Conservation (phyloP, 495 filamentous ascomycete species). For the Aspergillus taichungensis region DNA sequence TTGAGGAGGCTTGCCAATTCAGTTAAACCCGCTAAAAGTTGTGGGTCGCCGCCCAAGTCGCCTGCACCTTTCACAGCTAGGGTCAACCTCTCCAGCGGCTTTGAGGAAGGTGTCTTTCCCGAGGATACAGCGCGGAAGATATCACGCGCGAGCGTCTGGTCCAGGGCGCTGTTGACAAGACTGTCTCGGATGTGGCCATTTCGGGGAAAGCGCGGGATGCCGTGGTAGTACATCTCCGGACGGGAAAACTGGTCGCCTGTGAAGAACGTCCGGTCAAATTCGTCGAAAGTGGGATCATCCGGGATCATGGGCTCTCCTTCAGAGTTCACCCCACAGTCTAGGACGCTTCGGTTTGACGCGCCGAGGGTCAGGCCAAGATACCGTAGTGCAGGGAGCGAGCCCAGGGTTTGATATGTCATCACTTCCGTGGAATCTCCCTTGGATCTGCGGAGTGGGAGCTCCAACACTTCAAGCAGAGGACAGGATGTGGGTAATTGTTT, state of each 20-base stretch:
- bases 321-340: background rate
- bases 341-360: background rate
- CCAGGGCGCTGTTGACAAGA: background rate
- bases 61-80: background rate
- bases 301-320: background rate
- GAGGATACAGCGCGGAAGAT: background rate
- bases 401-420: background rate
- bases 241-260: background rate
- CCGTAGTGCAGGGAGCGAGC: background rate
- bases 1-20: background rate
- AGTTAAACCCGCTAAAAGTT: background rate
- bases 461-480: background rate
- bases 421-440: background rate
- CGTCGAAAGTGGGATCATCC: background rate
- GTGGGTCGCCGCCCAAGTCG: background rate
- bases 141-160: background rate
- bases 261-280: background rate
- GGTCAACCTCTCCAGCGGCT: background rate
- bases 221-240: background rate
- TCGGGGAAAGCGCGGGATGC: background rate
- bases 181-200: background rate
- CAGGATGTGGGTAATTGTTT: background rate
- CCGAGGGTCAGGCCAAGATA: background rate
- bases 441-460: background rate
- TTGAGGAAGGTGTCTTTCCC: background rate